Conservation (phyloP, 2,329 filamentous ascomycete species). For the Fusarium sp. region DNA sequence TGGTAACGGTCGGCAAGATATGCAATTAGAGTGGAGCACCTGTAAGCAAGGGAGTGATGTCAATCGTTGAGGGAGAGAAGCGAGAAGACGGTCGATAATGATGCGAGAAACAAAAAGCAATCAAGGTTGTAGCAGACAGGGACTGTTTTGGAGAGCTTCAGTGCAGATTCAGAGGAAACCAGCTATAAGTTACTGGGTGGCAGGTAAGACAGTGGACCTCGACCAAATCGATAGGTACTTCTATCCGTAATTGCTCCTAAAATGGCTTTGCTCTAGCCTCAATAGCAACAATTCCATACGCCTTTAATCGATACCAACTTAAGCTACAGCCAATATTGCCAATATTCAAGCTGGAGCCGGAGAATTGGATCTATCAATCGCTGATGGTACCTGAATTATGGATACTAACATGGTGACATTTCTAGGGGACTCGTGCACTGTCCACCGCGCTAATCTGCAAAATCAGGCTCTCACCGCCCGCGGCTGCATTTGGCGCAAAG, state of each 20-base stretch:
- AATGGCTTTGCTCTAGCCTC: not conserved
- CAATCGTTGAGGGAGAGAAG: not conserved
- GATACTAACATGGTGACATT: not conserved
- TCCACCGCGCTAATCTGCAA: constrained; percentile 2
- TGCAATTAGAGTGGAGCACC: constrained; percentile 16
- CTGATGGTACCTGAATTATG: not conserved
- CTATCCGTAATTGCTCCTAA: not conserved
- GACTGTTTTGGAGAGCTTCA: not conserved
- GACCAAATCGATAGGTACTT: not conserved
- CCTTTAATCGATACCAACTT: no score
- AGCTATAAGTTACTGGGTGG: not conserved
- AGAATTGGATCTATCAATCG: not conserved
- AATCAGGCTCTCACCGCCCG: constrained; percentile 41
- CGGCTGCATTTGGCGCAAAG: constrained; percentile 35
- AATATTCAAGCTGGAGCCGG: not conserved
- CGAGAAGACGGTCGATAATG: not conserved
- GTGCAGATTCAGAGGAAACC: not conserved
- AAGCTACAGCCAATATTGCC: not conserved
- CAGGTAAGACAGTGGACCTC: not conserved
- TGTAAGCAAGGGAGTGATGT: constrained; percentile 19
- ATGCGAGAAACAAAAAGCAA: constrained; percentile 30
- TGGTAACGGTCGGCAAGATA: constrained; percentile 27
- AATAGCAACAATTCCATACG: not conserved
- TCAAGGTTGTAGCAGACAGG: not conserved
- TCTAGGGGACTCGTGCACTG: not conserved